These are phyloP conservation scores for Aspergillus sp. DNA, from an alignment of 2,329 filamentous ascomycete genomes.

Conservation along the genomic window DNA sequence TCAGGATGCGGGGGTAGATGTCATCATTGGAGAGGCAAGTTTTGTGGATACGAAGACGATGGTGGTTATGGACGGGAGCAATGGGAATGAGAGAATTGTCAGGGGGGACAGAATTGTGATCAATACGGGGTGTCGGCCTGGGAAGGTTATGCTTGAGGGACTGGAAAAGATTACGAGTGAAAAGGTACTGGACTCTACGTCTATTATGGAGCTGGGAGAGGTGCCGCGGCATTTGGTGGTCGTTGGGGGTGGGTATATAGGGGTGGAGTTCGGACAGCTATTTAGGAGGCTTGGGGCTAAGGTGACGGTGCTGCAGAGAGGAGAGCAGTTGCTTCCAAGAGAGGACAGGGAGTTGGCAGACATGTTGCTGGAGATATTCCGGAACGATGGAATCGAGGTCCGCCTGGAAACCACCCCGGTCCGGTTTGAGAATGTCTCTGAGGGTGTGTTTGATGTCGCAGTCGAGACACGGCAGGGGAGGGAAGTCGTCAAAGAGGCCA, in stretches of 20 bases:
- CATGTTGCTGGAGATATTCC: not conserved
- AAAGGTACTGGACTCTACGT: conserved; percentile 6
- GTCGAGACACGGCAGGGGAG: not conserved
- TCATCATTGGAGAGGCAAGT: conserved; percentile 4
- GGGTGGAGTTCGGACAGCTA: conserved; percentile 9
- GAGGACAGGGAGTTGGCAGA: conserved; percentile 1
- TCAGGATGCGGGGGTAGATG: conserved; percentile 1
- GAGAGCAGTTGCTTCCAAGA: not conserved
- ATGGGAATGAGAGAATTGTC: not conserved
- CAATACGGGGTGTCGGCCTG: conserved; percentile 5
- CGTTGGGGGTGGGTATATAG: conserved; percentile 9
- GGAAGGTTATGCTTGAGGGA: not conserved
- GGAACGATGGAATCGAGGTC: not conserved
- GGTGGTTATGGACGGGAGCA: not conserved
- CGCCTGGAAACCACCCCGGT: not conserved
- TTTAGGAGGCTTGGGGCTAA: conserved; percentile 2
- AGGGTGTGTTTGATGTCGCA: not conserved
- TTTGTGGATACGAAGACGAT: conserved; percentile 3
- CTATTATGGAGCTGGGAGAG: conserved; percentile 1
- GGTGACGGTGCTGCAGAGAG: conserved; percentile 1
- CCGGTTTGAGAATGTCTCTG: not conserved
- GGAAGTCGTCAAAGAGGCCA: not conserved
- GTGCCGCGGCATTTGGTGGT: conserved; percentile 9
- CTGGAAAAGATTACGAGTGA: not conserved
- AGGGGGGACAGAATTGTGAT: not conserved